A percentile compares a stretch with the other conserved stretches of the same genome.
These are phyloP conservation scores for Ajuga chamaepitys DNA, from an alignment of 257 asterid genomes.

Conservation along the genomic window DNA sequence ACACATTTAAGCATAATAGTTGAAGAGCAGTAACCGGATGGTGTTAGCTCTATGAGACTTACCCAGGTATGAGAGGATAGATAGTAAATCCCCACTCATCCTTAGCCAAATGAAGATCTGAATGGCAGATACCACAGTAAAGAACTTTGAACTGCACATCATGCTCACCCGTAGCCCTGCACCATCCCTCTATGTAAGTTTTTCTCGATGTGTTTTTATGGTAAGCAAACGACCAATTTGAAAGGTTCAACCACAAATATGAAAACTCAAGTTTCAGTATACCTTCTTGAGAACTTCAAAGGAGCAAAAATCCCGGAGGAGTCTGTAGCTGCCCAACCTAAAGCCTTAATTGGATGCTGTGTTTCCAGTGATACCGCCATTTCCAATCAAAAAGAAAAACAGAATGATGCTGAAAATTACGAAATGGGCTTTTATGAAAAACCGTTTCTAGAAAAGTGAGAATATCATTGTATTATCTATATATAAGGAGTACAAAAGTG, in stretches of 20 bases:
- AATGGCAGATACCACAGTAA: slow-evolving; percentile 49
- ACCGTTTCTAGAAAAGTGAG: no score
- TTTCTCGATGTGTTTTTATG: no score
- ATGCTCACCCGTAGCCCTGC: slow-evolving; percentile 37
- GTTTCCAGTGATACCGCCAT: slow-evolving; percentile 35
- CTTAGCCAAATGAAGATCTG: slow-evolving; percentile 37
- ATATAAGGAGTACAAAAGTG: no score
- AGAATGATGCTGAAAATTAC: background rate
- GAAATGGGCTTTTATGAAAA: background rate
- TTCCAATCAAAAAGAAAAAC: no score
- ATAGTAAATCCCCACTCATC: slow-evolving; percentile 37
- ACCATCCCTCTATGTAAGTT: no score
- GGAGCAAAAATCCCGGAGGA: slow-evolving; percentile 32
- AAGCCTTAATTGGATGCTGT: slow-evolving; percentile 40
- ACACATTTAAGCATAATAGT: no score
- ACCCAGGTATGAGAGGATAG: slow-evolving; percentile 53
- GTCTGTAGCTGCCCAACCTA: slow-evolving; percentile 42
- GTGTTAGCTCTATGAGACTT: no score
- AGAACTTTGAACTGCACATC: slow-evolving; percentile 50
- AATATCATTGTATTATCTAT: no score
- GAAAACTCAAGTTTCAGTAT: no score
- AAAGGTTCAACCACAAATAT: background rate
- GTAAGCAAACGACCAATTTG: background rate
- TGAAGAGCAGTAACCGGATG: no score
- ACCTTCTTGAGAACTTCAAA: slow-evolving; percentile 34